Percentiles rank a stretch among this genome's conserved stretches.
These are phyloP conservation scores for Phoma sp. DNA, from an alignment of 2,329 filamentous ascomycete genomes.

Conservation along the genomic window DNA sequence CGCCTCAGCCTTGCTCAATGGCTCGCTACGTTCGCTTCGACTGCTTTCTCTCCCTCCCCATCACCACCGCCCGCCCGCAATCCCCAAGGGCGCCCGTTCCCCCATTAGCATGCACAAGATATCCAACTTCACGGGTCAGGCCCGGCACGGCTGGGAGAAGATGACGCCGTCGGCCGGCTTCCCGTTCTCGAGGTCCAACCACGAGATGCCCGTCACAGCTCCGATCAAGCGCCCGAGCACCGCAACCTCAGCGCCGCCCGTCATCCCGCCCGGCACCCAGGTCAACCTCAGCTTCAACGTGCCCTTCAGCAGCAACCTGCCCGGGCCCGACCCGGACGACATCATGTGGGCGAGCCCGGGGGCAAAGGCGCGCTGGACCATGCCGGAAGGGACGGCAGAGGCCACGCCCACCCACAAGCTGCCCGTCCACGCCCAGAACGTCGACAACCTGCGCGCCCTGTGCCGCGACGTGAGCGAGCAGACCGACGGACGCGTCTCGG, in stretches of 20 bases:
- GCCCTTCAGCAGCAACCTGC: conserved; percentile 90
- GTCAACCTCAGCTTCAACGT: conserved; percentile 98
- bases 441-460: conserved; percentile 77
- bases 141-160: conserved; percentile 72
- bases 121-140: conserved; percentile 70
- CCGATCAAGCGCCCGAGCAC: conserved; percentile 65
- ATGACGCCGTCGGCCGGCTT: conserved; percentile 70
- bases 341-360: conserved; percentile 90
- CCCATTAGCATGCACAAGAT: conserved; percentile 68
- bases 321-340: conserved; percentile 91
- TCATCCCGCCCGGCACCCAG: conserved; percentile 74
- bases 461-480: conserved; percentile 81
- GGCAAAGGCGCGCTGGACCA: conserved; percentile 90
- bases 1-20: conserved; percentile 25
- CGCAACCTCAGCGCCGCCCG: conserved; percentile 60
- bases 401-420: conserved; percentile 85
- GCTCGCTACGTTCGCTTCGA: conserved; percentile 23
- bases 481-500: conserved; percentile 72
- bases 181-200: conserved; percentile 66
- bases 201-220: conserved; percentile 60
- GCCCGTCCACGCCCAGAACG: conserved; percentile 88
- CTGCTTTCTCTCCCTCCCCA: conserved; percentile 29
- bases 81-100: conserved; percentile 37
- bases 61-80: conserved; percentile 33
- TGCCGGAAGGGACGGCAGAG: conserved; percentile 85